These are phyloP conservation scores for Rhizophora apiculata DNA, from an alignment of 345 rosid species.

Conservation along the genomic window DNA sequence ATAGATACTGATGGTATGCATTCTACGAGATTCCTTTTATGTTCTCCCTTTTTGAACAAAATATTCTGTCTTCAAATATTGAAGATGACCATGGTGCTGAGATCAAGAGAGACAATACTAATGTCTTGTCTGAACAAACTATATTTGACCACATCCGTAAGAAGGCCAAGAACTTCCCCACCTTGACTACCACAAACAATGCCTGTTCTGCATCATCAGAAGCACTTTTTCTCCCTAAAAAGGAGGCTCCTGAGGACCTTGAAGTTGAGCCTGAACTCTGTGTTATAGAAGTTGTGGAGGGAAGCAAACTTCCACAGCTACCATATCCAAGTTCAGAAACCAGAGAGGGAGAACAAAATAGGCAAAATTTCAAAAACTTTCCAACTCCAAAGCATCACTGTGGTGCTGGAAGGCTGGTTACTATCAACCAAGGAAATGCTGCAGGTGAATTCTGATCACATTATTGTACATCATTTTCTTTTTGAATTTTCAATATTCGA, in stretches of 20 bases:
- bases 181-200: conserved; percentile 37
- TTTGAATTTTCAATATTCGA: conserved; percentile 12
- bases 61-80: conserved; percentile 11
- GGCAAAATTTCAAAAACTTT: conserved; percentile 15
- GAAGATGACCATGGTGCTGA: conserved; percentile 42
- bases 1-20: not conserved
- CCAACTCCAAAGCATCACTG: conserved; percentile 12
- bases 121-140: conserved; percentile 49
- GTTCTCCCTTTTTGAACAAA: conserved; percentile 13
- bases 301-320: conserved; percentile 27
- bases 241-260: conserved; percentile 33
- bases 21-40: not conserved
- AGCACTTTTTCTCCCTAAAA: conserved; percentile 46
- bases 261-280: conserved; percentile 27
- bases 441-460: conserved; percentile 31
- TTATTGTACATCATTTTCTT: not conserved
- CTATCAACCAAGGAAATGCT: conserved; percentile 27
- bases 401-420: conserved; percentile 18
- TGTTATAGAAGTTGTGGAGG: conserved; percentile 26
- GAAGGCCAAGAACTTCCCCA: conserved; percentile 73
- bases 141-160: conserved; percentile 80
- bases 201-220: conserved; percentile 34
- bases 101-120: conserved; percentile 43
- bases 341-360: conserved; percentile 19
- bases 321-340: conserved; percentile 23